phyloP scores from a whole-genome alignment of 768 basidiomycete genomes.

The Hypsizygus marmoreus region DNA sequence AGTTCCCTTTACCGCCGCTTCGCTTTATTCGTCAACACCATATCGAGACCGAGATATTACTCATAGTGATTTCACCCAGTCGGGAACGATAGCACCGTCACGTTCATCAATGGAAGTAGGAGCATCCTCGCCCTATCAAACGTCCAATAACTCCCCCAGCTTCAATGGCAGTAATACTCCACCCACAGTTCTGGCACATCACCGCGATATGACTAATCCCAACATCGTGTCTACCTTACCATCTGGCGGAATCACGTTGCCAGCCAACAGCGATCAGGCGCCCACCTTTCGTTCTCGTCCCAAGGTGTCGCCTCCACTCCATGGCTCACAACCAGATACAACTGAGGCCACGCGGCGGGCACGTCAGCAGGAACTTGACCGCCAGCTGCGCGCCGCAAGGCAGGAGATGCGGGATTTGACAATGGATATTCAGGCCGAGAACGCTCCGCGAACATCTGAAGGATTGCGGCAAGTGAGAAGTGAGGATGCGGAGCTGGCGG shows the following conservation, averaged over 20 bases:
- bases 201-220: not conserved
- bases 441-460: too few relatives aligned
- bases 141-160: too few relatives aligned
- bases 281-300: not conserved
- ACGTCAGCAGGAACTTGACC: conserved; percentile 3
- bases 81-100: conserved; percentile 2
- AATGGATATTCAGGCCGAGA: not conserved
- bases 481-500: conserved; percentile 1
- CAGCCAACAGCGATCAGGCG: not conserved
- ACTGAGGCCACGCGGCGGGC: not conserved
- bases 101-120: not conserved
- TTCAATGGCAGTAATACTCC: not conserved
- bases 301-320: not conserved
- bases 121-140: not conserved
- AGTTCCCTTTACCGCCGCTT: too few relatives aligned
- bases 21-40: too few relatives aligned
- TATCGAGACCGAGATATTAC: conserved; percentile 7
- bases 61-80: conserved; percentile 12
- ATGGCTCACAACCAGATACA: not conserved
- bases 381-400: not conserved
- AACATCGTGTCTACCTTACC: not conserved
- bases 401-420: conserved; percentile 6
- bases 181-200: not conserved
- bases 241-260: not conserved
- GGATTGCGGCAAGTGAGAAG: not conserved